A percentile compares a stretch with the other conserved stretches of the same genome.
Evolutionary conservation across 108 stramenopile genomes (phyloP).

Genomic region (Schizochytrium sp.): DNA sequence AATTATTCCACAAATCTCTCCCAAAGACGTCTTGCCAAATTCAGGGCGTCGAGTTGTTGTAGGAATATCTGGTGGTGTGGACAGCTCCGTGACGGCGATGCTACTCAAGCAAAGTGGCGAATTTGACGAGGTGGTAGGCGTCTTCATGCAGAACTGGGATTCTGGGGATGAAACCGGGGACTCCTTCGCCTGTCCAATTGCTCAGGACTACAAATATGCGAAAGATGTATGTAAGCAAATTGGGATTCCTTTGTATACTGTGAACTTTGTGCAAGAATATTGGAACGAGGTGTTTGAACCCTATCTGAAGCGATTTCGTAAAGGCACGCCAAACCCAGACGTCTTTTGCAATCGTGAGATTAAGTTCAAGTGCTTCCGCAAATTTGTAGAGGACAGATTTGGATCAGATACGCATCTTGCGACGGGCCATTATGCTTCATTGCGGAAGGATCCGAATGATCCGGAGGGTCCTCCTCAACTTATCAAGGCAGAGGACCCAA

Average conservation of each 20-base stretch:
- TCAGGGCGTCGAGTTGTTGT: slow-evolving; percentile 78
- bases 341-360: slow-evolving; percentile 89
- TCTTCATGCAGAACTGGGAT: slow-evolving; percentile 78
- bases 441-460: slow-evolving; percentile 54
- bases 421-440: slow-evolving; percentile 91
- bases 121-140: slow-evolving; percentile 69
- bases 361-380: slow-evolving; percentile 89
- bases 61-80: slow-evolving; percentile 96
- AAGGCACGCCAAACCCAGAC: slow-evolving; percentile 89
- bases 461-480: slow-evolving; percentile 73
- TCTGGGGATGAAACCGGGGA: slow-evolving; percentile 68
- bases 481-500: slow-evolving; percentile 80
- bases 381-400: slow-evolving; percentile 71
- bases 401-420: slow-evolving; percentile 79
- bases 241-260: slow-evolving; percentile 80
- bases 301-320: slow-evolving; percentile 68
- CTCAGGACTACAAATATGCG: slow-evolving; percentile 87
- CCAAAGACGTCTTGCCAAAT: no score
- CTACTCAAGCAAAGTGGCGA: slow-evolving; percentile 72
- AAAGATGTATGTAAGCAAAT: slow-evolving; percentile 82
- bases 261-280: slow-evolving; percentile 87
- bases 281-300: slow-evolving; percentile 93
- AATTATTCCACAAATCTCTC: no score
- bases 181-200: slow-evolving; percentile 69
- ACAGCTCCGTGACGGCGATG: slow-evolving; percentile 89